Conservation (phyloP, 1,139 yeast genomes). For the Candida gigantensis region DNA sequence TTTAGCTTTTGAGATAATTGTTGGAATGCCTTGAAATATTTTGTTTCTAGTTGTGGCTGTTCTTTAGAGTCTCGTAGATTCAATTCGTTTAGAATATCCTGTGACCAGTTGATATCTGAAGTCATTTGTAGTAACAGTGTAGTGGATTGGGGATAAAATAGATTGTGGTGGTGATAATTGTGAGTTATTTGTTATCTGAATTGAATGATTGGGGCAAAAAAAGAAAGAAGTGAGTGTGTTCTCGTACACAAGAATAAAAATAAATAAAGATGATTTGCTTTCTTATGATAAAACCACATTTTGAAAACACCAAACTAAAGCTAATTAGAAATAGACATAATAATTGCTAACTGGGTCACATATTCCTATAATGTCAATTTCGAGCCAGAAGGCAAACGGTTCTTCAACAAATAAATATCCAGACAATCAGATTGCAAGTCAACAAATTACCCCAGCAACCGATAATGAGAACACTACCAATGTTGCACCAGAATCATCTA, state of each 20-base stretch:
- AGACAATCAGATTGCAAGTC: no score
- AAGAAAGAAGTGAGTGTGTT: no score
- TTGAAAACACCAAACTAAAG: no score
- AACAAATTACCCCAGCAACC: no score
- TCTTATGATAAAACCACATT: no score
- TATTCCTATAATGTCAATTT: no score
- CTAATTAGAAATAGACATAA: no score
- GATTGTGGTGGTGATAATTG: not conserved
- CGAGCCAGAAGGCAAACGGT: no score
- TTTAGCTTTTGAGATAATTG: constrained; percentile 24
- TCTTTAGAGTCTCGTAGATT: constrained; percentile 34
- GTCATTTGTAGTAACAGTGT: no score
- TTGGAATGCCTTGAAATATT: constrained; percentile 36
- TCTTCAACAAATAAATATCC: no score
- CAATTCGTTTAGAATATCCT: constrained; percentile 27
- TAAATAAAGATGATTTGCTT: not conserved
- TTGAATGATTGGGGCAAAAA: not conserved
- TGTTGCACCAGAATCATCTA: not conserved
- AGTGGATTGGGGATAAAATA: not conserved
- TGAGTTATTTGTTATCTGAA: not conserved
- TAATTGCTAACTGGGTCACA: no score
- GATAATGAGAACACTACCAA: not conserved
- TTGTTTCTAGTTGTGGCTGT: constrained; percentile 25
- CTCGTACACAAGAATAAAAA: not conserved
- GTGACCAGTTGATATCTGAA: constrained; percentile 20